These are phyloP conservation scores for Euphorbia peplus DNA, from an alignment of 345 rosid species.

Conservation along the genomic window DNA sequence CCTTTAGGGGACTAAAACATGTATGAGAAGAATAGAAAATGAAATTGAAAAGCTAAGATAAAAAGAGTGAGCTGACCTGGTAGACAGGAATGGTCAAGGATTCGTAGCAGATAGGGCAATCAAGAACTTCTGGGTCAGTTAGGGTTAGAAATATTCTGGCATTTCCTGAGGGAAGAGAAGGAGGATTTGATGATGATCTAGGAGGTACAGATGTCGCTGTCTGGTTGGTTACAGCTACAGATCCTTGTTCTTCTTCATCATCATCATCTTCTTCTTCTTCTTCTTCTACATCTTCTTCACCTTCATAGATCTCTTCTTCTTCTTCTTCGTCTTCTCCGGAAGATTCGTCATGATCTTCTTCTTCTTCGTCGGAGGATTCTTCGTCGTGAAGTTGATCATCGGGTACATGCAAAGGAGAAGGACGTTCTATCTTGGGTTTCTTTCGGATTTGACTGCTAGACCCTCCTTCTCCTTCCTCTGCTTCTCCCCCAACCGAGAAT, in stretches of 20 bases:
- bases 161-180: constrained; percentile 5
- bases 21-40: too few relatives aligned
- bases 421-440: constrained; percentile 15
- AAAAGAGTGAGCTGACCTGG: constrained; percentile 33
- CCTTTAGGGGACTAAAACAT: too few relatives aligned
- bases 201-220: not conserved
- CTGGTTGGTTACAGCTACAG: not conserved
- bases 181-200: not conserved
- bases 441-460: constrained; percentile 27
- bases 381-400: constrained; percentile 1
- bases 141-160: constrained; percentile 28
- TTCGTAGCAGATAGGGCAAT: constrained; percentile 50
- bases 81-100: constrained; percentile 47
- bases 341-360: not conserved
- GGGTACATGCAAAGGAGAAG: not conserved
- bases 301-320: not conserved
- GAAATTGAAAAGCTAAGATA: too few relatives aligned
- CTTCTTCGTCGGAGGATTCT: not conserved
- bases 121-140: constrained; percentile 52
- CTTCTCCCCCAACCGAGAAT: constrained; percentile 32
- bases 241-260: not conserved
- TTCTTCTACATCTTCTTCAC: not conserved
- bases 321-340: constrained; percentile 5
- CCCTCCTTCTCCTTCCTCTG: constrained; percentile 25
- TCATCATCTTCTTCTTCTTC: not conserved